Evolutionary conservation across 176 grass and related monocot species (phyloP).

Genomic region (Phoenix dactylifera): DNA sequence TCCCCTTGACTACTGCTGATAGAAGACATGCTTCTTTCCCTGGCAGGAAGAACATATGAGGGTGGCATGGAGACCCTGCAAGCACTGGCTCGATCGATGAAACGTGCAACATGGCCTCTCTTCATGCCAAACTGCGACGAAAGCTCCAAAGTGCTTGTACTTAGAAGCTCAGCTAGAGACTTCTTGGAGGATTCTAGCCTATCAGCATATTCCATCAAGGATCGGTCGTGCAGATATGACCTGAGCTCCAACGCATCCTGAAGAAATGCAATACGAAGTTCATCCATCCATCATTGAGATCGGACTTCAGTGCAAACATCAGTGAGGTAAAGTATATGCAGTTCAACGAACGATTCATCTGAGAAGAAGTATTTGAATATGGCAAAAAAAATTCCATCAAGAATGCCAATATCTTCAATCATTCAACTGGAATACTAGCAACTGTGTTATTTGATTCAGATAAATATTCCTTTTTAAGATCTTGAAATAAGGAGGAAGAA

Average conservation of each 20-base stretch:
- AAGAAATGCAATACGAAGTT: background rate
- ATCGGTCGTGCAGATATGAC: background rate
- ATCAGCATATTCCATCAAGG: constrained; percentile 4
- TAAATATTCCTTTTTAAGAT: too few species aligned
- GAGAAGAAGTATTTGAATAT: background rate
- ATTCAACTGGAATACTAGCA: too few species aligned
- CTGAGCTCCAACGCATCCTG: background rate
- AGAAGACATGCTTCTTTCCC: background rate
- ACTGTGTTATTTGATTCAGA: too few species aligned
- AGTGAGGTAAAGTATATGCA: background rate
- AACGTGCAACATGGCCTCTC: constrained; percentile 1
- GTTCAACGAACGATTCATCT: too few species aligned
- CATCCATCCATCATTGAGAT: background rate
- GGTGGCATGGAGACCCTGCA: background rate
- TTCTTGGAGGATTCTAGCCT: background rate
- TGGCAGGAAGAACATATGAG: background rate
- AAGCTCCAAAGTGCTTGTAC: background rate
- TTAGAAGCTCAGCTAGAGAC: background rate
- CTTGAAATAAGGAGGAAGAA: too few species aligned
- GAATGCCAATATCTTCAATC: too few species aligned
- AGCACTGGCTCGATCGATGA: background rate
- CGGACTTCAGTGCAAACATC: background rate
- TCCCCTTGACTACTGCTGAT: background rate
- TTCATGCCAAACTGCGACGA: background rate
- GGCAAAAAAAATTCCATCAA: background rate